These are phyloP conservation scores for Sherardia arvensis DNA, from an alignment of 257 asterid genomes.

Conservation along the genomic window DNA sequence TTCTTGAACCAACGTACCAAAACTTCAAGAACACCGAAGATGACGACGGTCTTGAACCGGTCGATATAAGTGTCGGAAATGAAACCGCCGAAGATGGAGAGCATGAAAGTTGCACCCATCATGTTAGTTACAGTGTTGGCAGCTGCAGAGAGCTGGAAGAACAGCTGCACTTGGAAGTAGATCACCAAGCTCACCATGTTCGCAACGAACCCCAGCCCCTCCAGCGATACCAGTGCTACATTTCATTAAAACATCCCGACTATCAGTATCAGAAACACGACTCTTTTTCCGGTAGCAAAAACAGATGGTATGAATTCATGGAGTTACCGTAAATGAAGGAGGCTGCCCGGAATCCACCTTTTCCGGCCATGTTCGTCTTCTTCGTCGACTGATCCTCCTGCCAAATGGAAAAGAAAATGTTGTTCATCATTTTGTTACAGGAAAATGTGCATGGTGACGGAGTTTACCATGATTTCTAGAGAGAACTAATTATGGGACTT, in stretches of 20 bases:
- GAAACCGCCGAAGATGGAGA: constrained; percentile 60
- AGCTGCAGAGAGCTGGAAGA: constrained; percentile 32
- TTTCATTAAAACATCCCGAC: fast-evolving
- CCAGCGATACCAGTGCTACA: constrained; percentile 46
- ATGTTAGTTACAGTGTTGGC: constrained; percentile 70
- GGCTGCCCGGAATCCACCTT: constrained; percentile 70
- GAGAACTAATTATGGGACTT: neutral
- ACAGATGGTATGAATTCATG: too few species aligned
- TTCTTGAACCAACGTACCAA: constrained; percentile 18
- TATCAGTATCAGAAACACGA: neutral
- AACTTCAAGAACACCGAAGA: constrained; percentile 53
- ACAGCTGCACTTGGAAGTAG: constrained; percentile 36
- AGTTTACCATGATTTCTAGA: neutral
- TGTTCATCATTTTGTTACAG: too few species aligned
- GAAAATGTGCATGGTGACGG: neutral
- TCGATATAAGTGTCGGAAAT: constrained; percentile 62
- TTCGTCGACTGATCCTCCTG: constrained; percentile 38
- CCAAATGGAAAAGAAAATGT: too few species aligned
- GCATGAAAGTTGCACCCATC: constrained; percentile 79
- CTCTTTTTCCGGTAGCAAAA: neutral
- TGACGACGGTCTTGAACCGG: constrained; percentile 45
- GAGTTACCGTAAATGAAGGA: constrained; percentile 52
- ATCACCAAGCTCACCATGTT: constrained; percentile 61
- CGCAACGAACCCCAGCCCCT: constrained; percentile 62
- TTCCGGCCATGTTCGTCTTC: constrained; percentile 19